phyloP scores from a whole-genome alignment of 768 basidiomycete species.

The Macrolepiota albuminosa region DNA sequence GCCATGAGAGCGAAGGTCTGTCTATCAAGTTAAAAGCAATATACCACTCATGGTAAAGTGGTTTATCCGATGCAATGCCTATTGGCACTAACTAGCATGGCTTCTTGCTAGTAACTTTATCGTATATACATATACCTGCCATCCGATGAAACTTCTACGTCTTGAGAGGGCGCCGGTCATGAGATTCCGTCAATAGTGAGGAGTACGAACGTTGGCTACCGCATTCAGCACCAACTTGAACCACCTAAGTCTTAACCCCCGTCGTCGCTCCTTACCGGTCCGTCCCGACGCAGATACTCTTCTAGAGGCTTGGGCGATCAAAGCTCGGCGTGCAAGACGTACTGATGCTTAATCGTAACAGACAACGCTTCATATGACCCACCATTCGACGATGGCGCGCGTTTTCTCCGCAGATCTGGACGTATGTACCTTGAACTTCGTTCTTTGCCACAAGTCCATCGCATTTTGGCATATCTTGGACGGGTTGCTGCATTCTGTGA shows the following conservation, averaged over 20 bases:
- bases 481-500: constrained; percentile 2
- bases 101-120: constrained; percentile 1
- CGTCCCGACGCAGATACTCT: constrained; percentile 3
- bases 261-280: constrained; percentile 7
- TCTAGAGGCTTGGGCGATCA: constrained; percentile 6
- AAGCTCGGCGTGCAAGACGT: constrained; percentile 12
- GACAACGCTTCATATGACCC: constrained; percentile 13
- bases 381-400: constrained; percentile 15
- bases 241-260: background rate
- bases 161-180: constrained; percentile 4
- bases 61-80: background rate
- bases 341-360: constrained; percentile 14
- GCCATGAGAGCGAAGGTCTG: background rate
- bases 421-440: constrained; percentile 26
- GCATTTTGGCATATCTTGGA: constrained; percentile 12
- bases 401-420: constrained; percentile 30
- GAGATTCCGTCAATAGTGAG: constrained; percentile 6
- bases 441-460: constrained; percentile 19
- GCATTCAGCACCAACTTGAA: background rate
- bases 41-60: constrained; percentile 5
- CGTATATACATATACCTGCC: constrained; percentile 8
- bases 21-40: background rate
- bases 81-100: background rate
- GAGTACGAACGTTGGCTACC: constrained; percentile 1
- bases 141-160: constrained; percentile 4